Evolutionary conservation across 768 basidiomycete species (phyloP), one percentile per base, ranked within the genome.

Genomic region (Calocera viscosa): DNA sequence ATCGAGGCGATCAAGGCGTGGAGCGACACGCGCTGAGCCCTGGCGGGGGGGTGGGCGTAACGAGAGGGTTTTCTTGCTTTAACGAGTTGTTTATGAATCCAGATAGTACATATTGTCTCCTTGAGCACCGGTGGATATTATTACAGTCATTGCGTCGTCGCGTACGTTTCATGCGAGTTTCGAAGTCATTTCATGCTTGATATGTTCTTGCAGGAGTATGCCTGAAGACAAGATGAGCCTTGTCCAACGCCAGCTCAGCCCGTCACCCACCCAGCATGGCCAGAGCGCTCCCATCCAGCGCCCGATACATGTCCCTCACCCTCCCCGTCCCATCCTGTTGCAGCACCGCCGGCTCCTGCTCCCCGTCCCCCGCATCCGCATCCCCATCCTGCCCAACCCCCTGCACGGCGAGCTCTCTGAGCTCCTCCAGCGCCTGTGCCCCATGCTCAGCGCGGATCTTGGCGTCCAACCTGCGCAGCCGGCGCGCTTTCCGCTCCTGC

Each of bases 1-100:
- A 74, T 97, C 72, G 84, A 81, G 71, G 88, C 89, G 39, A 74
- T 93, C 71, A 89, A 85, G 76, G 75, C 76, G 0, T 91, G 91
- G 91, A 88, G 91, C 74, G 90, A 93, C 40, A 88, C 87, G 77
- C 76, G 88, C 35, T 80, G 75, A 66, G 80, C 81, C 12, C 78
- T 89, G 26, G 80, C 81, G 43, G 78, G 78, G 7, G 24, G 7
- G 35, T 38, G 5, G 35, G 35, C 5, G 35, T 5, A 5, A 14
- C 7, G 35, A 38, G 5, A 5, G 35, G 14, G 35, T 38, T 38
- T 38, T 38, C 35, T 38, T 38, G 35, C 35, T 38, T 38, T 38
- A 5, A 38, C 35, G 35, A 38, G 14, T 38, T 38, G 35, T 14
- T 38, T 38, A 38, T 38, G 35, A 38, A 38, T 14, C 35, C 5